A percentile compares a stretch with the other conserved stretches of the same genome.
Evolutionary conservation across 257 asterid genomes (phyloP).

Genomic region (Cinchona pubescens): DNA sequence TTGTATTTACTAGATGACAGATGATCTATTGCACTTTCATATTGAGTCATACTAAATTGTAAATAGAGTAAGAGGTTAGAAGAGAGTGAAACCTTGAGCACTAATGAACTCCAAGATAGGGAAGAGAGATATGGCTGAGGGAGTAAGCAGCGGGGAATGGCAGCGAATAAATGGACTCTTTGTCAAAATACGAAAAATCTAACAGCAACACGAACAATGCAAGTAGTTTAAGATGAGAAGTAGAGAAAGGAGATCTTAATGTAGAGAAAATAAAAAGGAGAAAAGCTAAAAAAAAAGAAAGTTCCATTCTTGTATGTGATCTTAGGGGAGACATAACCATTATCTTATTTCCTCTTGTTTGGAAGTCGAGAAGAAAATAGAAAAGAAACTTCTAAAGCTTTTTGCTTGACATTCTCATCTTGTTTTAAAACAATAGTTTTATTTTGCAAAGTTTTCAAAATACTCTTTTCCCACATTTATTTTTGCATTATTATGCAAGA

Average conservation of each 20-base stretch:
- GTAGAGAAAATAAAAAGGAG: too few species aligned
- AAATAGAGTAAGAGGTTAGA: not conserved
- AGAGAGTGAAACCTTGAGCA: not conserved
- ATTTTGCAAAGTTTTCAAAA: too few species aligned
- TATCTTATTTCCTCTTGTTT: too few species aligned
- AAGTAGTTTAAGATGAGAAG: not conserved
- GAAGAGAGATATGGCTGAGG: too few species aligned
- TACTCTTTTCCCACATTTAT: too few species aligned
- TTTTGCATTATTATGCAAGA: too few species aligned
- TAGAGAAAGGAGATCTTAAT: not conserved
- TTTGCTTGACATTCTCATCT: too few species aligned
- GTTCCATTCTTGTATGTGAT: not conserved
- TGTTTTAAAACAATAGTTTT: too few species aligned
- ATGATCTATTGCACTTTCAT: not conserved
- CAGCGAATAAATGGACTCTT: not conserved
- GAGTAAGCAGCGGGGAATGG: not conserved
- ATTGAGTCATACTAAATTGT: not conserved
- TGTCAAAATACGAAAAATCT: not conserved
- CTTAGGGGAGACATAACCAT: too few species aligned
- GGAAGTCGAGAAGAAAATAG: not conserved
- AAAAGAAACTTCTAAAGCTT: too few species aligned
- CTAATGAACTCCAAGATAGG: not conserved
- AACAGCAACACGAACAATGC: not conserved
- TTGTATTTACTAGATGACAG: not conserved
- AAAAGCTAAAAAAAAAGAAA: too few species aligned